Evolutionary conservation across 495 filamentous ascomycete genomes (phyloP), one percentile per base, ranked within the genome.

Genomic region (Xanthoparmelia taractica): DNA sequence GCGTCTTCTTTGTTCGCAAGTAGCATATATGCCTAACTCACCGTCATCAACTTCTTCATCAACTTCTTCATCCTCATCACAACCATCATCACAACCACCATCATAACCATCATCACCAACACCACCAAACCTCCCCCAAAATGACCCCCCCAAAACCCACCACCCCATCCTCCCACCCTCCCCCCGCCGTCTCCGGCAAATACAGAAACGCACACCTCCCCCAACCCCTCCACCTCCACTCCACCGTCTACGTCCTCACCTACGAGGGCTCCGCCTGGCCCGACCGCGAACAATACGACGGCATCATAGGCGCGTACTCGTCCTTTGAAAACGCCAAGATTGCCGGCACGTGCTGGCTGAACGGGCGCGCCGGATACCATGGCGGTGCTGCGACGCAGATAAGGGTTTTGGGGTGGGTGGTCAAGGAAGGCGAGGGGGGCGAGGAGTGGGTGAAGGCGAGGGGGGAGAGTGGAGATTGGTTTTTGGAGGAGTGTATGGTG

Each of bases 361-460:
- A 6, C 8, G n/a, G 23, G 18, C 20, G 1, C 7, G 2, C 43
- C 0, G 7, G 4, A 7, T 10, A 7, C 23, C 8, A 8, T 23
- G 15, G 1, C 20, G 4, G 0, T 7, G n/a, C 10, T 8, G 7
- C 20, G 15, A 10, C 1, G 2, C 4, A 47, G 20, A 47, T 8
- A 23, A 18, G 43, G 6, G 1, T n/a, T 17, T 5, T 6, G 43
- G 43, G 11, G 4, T 47, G 43, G 43, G 23, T 23, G 43, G n/a
- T 47, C 43, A 23, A n/a, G n/a, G n/a, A n/a, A n/a, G n/a, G 7
- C 5, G 43, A 8, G 20, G 18, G 13, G 7, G 13, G 71, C 71
- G 0, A 69, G 71, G 23, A 48, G 23, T 48, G 45, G 45, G 23
- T 0, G n/a, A 48, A 25, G 45, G n/a, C 10, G 8, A 48, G 12